These are phyloP conservation scores for Jamesozyma jinghongensis DNA, from an alignment of 805 yeast genomes.

Conservation along the genomic window DNA sequence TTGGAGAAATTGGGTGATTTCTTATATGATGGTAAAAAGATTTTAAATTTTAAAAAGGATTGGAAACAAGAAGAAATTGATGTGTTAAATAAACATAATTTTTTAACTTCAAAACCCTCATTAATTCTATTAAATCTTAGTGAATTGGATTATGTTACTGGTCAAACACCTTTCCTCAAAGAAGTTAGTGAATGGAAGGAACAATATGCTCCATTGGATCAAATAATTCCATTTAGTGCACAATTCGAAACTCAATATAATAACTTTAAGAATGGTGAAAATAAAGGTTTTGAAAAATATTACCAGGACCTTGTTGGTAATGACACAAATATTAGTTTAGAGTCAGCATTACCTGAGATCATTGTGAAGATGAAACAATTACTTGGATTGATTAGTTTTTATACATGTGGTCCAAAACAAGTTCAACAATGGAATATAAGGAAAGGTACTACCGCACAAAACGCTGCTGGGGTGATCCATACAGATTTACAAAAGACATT, in stretches of 20 bases:
- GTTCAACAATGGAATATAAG: constrained; percentile 86
- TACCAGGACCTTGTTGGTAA: constrained; percentile 28
- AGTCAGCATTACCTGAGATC: constrained; percentile 53
- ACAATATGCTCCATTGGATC: constrained; percentile 44
- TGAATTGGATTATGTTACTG: constrained; percentile 49
- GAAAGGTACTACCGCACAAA: constrained; percentile 67
- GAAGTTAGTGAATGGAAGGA: constrained; percentile 64
- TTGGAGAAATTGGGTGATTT: constrained; percentile 37
- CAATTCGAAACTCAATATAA: constrained; percentile 36
- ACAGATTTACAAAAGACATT: constrained; percentile 77
- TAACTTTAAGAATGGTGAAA: constrained; percentile 22
- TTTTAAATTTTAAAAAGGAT: constrained; percentile 48
- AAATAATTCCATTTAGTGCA: constrained; percentile 61
- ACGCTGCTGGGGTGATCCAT: constrained; percentile 87
- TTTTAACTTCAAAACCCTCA: constrained; percentile 85
- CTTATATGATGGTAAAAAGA: constrained; percentile 44
- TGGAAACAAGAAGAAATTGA: constrained; percentile 62
- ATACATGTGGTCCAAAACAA: constrained; percentile 80
- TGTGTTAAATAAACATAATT: constrained; percentile 58
- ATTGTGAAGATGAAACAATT: constrained; percentile 57
- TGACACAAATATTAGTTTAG: constrained; percentile 32
- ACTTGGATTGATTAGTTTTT: constrained; percentile 67
- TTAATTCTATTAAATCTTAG: constrained; percentile 67
- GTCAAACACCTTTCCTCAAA: constrained; percentile 41
- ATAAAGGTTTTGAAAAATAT: constrained; percentile 9